A percentile compares a stretch with the other conserved stretches of the same genome.
Conservation (phyloP, 352 stramenopile species). For the Phytopythium kandeliae region DNA sequence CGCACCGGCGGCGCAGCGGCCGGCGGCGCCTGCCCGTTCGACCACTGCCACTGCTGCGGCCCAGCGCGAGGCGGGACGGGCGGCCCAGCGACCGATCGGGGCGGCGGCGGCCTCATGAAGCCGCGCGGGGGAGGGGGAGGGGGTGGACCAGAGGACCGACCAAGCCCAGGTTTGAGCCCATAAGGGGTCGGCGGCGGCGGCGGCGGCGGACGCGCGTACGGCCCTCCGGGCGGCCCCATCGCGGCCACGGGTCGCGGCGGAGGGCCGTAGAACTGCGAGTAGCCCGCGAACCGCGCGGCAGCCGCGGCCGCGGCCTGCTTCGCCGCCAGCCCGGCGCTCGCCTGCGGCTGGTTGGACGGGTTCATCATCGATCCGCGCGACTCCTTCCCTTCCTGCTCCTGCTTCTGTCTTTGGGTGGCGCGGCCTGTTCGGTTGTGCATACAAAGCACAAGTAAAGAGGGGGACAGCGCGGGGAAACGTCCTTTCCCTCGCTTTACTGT, state of each 20-base stretch:
- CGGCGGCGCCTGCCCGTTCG: slow-evolving; percentile 31
- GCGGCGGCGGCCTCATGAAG: slow-evolving; percentile 31
- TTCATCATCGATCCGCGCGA: slow-evolving; percentile 19
- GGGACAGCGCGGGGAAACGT: neutral
- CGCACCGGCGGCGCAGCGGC: slow-evolving; percentile 31
- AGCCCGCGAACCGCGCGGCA: slow-evolving; percentile 51
- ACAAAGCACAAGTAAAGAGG: neutral
- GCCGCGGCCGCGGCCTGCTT: slow-evolving; percentile 30
- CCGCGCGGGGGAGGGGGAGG: slow-evolving; percentile 14
- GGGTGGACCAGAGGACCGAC: too few species aligned
- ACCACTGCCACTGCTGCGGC: slow-evolving; percentile 64
- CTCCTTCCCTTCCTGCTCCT: neutral
- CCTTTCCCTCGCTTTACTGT: neutral
- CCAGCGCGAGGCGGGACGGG: slow-evolving; percentile 9
- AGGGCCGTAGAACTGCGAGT: slow-evolving; percentile 53
- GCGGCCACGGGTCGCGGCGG: slow-evolving; percentile 12
- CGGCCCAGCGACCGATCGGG: slow-evolving; percentile 13
- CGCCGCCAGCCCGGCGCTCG: slow-evolving; percentile 14
- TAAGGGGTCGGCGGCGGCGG: slow-evolving; percentile 3
- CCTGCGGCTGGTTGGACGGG: slow-evolving; percentile 15
- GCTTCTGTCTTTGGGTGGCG: slow-evolving; percentile 1
- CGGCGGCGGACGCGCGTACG: slow-evolving; percentile 13
- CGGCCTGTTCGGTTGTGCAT: neutral
- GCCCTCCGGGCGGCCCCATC: slow-evolving; percentile 16
- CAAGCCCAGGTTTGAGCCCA: too few species aligned